Evolutionary conservation across 306 rosid species (phyloP), one percentile per base, ranked within the genome.

Genomic region (Pueraria montana): DNA sequence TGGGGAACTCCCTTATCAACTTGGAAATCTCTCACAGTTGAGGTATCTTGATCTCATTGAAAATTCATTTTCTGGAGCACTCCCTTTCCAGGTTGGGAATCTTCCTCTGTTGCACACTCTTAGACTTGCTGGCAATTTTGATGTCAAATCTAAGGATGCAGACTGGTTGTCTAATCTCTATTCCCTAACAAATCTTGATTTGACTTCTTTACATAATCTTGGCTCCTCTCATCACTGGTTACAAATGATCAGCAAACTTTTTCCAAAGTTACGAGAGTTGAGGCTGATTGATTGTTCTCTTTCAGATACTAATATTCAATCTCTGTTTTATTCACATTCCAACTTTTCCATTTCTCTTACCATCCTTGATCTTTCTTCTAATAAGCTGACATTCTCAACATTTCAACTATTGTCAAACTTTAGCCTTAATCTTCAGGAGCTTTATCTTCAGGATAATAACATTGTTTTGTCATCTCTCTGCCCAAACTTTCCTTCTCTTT

Each of bases 361-460:
- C 12, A 30, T 55, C 38, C 77, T 82, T 66, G 82, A 46, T 30
- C 81, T 77, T 11, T 76, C 65, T 8, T 0, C 0, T 3, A 78
- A 66, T 36, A 50, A 30, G 40, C n/a, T 78, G 1, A 78, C 75
- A 4, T 78, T 27, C 11, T 34, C 53, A 5, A 11, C 40, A 5
- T 21, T 66, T 62, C 74, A 77, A 17, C 4, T 34, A 13, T 24
- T 77, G 81, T 66, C 6, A 16, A 78, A 78, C 38, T 48, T 64
- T 17, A 61, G 46, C 20, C 20, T 0, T 62, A 23, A 76, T 24
- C 56, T 76, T 78, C 34, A 30, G 34, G 34, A 30, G 34, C 34
- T 30, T 30, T 30, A 30, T 30, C 34, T 30, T 30, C 4, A 5
- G 3, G 4, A 30, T 30, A 30, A 30, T 30, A 30, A 30, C 34